These are phyloP conservation scores for Ogataea methylovora DNA, from an alignment of 805 yeast species.

Conservation along the genomic window DNA sequence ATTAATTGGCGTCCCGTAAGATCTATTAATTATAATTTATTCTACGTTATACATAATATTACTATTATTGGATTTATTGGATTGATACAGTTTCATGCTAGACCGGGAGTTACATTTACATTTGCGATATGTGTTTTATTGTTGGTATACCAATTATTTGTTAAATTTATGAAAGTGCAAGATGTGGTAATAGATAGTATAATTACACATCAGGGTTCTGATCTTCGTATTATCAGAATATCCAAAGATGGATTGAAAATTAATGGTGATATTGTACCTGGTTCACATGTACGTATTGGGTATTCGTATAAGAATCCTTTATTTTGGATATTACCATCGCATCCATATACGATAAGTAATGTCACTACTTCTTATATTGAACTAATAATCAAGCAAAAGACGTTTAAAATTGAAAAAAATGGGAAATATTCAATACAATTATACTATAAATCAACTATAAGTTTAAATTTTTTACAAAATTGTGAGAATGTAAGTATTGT, in stretches of 20 bases:
- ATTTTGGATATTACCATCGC: slow-evolving; percentile 49
- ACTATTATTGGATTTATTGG: slow-evolving; percentile 38
- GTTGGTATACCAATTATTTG: slow-evolving; percentile 29
- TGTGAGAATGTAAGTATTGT: slow-evolving; percentile 46
- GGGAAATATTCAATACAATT: slow-evolving; percentile 31
- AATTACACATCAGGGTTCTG: slow-evolving; percentile 14
- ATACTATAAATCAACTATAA: slow-evolving; percentile 34
- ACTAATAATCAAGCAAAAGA: slow-evolving; percentile 38
- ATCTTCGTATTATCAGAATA: slow-evolving; percentile 14
- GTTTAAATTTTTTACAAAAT: slow-evolving; percentile 35
- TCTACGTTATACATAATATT: slow-evolving; percentile 51
- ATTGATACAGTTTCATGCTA: slow-evolving; percentile 52
- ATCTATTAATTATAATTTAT: slow-evolving; percentile 38
- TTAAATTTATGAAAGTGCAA: slow-evolving; percentile 21
- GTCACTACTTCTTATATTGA: slow-evolving; percentile 27
- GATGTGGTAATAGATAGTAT: slow-evolving; percentile 13
- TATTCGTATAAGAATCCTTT: slow-evolving; percentile 26
- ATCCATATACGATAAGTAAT: slow-evolving; percentile 51
- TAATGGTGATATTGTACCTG: slow-evolving; percentile 29
- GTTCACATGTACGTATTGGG: slow-evolving; percentile 51
- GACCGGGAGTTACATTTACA: slow-evolving; percentile 52
- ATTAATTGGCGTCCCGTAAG: slow-evolving; percentile 45
- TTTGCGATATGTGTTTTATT: slow-evolving; percentile 21
- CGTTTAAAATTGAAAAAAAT: slow-evolving; percentile 25
- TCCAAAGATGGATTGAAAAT: slow-evolving; percentile 12